Evolutionary conservation across 495 filamentous ascomycete species (phyloP).

Genomic region (Penicillium arizonense): DNA sequence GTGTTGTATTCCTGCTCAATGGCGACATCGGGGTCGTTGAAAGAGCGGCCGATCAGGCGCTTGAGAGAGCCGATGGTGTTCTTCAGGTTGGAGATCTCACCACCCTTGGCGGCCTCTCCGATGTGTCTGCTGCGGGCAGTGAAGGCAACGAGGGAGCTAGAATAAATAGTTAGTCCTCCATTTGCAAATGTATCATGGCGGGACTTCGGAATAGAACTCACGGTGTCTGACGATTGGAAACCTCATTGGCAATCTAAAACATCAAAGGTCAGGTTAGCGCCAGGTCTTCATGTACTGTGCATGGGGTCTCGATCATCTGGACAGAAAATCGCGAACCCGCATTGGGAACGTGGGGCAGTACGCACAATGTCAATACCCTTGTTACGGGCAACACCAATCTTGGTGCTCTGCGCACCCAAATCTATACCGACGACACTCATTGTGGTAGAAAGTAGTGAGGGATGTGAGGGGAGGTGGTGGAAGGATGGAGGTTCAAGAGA

Average conservation of each 20-base stretch:
- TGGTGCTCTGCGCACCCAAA: conserved; percentile 95
- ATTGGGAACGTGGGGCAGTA: conserved; percentile 36
- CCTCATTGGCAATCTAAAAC: conserved; percentile 91
- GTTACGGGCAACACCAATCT: conserved; percentile 95
- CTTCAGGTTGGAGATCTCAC: conserved; percentile 99
- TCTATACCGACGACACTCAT: conserved; percentile 88
- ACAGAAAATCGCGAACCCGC: not conserved
- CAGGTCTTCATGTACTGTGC: conserved; percentile 1
- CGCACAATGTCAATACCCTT: conserved; percentile 98
- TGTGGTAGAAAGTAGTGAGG: conserved; percentile 30
- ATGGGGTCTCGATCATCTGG: not conserved
- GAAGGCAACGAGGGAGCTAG: conserved; percentile 90
- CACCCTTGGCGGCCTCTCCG: conserved; percentile 94
- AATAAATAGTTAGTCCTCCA: conserved; percentile 24
- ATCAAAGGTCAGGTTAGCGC: conserved; percentile 20
- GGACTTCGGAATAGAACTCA: conserved; percentile 51
- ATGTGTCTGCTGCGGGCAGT: conserved; percentile 89
- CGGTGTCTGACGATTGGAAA: conserved; percentile 97
- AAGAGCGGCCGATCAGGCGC: conserved; percentile 80
- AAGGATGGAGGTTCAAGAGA: conserved; percentile 19
- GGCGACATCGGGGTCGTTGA: conserved; percentile 87
- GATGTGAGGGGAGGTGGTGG: conserved; percentile 13
- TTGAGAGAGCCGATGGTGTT: conserved; percentile 94
- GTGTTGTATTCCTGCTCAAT: conserved; percentile 90
- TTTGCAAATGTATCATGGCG: conserved; percentile 2